Evolutionary conservation across 257 asterid genomes (phyloP), one percentile per base, ranked within the genome.

Genomic region (Lithospermum erythrorhizon): DNA sequence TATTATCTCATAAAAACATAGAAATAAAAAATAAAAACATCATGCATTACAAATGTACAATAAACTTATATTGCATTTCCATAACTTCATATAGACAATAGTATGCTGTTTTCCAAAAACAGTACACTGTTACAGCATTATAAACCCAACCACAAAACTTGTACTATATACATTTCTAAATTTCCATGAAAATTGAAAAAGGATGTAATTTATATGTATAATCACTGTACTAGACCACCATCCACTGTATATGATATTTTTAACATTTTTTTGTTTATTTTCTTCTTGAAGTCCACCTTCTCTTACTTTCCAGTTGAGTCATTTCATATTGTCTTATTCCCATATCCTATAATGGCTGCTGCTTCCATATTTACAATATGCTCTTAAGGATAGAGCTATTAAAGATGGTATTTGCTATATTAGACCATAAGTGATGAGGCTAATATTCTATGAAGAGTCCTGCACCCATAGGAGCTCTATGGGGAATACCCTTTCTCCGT

Each of bases 401-500:
- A 19, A 15, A 37, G 13, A 66, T 51, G 24, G 67, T 64, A 75
- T 27, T 56, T 57, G 55, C 37, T 64, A 68, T 60, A 60, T 65
- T 64, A 59, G 66, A 52, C 63, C 13, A 64, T 21, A 21, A 19
- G 19, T 21, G 57, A 48, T 49, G 20, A 58, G 61, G 53, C 72
- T 78, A 78, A 54, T 78, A 74, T 59, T 75, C 86, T 45, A 79
- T 18, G 29, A 73, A 58, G 32, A 80, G 63, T 41, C 87, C 88
- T 62, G 95, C 37, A 56, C 60, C 96, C 72, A 75, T 83, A 13
- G 96, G 96, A 75, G 96, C 81, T 76, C 96, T 76, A 69, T 83
- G 96, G 13, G 96, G 96, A 68, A 85, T 80, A 3, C 96, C 96
- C 95, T 88, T 88, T 62, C 96, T 83, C 37, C 96, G 65, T 64